Evolutionary conservation across 176 grass and related monocot species (phyloP).

Genomic region (Otatea glauca): DNA sequence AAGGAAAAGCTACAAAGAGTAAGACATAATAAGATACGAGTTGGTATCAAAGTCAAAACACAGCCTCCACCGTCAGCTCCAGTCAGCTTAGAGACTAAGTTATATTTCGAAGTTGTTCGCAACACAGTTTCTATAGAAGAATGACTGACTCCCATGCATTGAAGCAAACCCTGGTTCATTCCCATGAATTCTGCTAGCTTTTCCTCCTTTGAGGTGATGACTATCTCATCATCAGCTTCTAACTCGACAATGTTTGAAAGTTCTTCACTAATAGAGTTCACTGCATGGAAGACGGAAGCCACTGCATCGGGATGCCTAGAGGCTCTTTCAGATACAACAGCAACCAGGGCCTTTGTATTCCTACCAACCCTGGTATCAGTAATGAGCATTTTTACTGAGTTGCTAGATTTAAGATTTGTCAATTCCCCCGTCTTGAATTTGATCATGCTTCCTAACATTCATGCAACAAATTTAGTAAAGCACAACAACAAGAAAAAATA

Average conservation of each 20-base stretch:
- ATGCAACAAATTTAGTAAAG: conserved; percentile 6
- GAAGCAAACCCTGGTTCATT: conserved; percentile 98
- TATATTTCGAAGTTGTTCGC: conserved; percentile 65
- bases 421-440: conserved; percentile 80
- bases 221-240: conserved; percentile 57
- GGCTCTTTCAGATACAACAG: conserved; percentile 75
- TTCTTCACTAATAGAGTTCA: conserved; percentile 81
- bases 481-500: not conserved
- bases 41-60: conserved; percentile 85
- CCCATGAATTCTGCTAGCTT: conserved; percentile 86
- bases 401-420: conserved; percentile 58
- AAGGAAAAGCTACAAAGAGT: conserved; percentile 9
- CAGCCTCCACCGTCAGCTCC: conserved; percentile 95
- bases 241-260: conserved; percentile 66
- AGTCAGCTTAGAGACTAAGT: conserved; percentile 86
- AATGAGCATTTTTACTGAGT: conserved; percentile 84
- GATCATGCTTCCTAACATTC: conserved; percentile 78
- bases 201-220: conserved; percentile 73
- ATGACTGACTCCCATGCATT: conserved; percentile 91
- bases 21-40: conserved; percentile 68
- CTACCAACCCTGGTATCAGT: conserved; percentile 87
- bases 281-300: conserved; percentile 67
- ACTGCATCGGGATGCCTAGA: conserved; percentile 75
- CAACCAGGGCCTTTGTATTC: conserved; percentile 87
- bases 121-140: conserved; percentile 79